Percentiles rank a stretch among this genome's conserved stretches.
Conservation (phyloP, 441 rosid genomes). For the Macaranga tanarius region DNA sequence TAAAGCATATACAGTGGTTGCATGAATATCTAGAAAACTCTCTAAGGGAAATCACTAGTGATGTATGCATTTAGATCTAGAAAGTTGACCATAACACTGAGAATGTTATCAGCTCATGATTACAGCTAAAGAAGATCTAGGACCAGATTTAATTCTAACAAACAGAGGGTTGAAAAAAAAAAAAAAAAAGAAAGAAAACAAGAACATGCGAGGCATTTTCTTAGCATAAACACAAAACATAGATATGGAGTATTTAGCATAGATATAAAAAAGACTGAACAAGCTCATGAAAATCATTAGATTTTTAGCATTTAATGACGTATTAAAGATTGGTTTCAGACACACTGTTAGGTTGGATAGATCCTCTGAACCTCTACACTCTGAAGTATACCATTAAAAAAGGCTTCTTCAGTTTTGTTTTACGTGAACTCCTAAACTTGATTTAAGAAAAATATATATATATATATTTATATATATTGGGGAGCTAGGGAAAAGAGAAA, state of each 20-base stretch:
- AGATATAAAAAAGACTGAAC: constrained; percentile 39
- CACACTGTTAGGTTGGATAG: constrained; percentile 35
- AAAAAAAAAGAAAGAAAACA: neutral
- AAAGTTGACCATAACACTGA: constrained; percentile 16
- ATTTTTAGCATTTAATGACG: constrained; percentile 36
- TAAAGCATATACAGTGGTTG: constrained; percentile 23
- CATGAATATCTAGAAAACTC: constrained; percentile 29
- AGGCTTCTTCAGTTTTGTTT: constrained; percentile 40
- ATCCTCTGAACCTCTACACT: constrained; percentile 36
- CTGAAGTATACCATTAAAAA: constrained; percentile 46
- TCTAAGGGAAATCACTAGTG: constrained; percentile 31
- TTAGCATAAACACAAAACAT: constrained; percentile 31
- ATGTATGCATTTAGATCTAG: constrained; percentile 37
- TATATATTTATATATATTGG: neutral
- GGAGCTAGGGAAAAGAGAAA: constrained; percentile 13
- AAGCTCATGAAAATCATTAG: constrained; percentile 30
- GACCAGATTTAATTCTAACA: constrained; percentile 33
- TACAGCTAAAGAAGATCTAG: constrained; percentile 50
- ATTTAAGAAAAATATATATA: neutral
- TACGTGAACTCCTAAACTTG: constrained; percentile 11
- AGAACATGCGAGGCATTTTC: constrained; percentile 30
- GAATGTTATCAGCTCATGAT: constrained; percentile 30
- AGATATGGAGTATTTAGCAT: constrained; percentile 44
- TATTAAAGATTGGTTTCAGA: constrained; percentile 36
- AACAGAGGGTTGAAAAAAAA: constrained; percentile 3